Percentiles rank a stretch among this genome's conserved stretches.
Conservation (phyloP, 257 asterid species). For the Voacanga thouarsii region DNA sequence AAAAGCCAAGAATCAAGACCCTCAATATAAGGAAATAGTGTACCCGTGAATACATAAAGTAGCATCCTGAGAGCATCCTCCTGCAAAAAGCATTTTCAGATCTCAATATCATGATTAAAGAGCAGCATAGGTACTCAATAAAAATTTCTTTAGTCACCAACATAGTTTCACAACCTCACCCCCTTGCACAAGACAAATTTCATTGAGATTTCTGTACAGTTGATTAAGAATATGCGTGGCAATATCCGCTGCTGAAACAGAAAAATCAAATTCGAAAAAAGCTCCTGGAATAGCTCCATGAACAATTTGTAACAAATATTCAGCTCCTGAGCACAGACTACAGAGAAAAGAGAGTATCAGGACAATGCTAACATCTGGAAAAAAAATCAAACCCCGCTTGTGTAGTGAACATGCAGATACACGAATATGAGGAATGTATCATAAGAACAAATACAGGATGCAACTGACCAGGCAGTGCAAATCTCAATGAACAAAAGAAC, state of each 20-base stretch:
- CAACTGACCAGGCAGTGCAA: not conserved
- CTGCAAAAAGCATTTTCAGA: constrained; percentile 44
- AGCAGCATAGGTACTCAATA: constrained; percentile 12
- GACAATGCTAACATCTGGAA: constrained; percentile 14
- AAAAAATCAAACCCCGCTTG: constrained; percentile 8
- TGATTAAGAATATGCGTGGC: constrained; percentile 67
- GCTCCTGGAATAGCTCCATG: constrained; percentile 65
- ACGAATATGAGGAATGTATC: not conserved
- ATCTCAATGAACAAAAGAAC: not conserved
- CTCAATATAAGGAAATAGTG: constrained; percentile 83
- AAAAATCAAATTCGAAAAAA: constrained; percentile 43
- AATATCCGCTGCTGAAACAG: constrained; percentile 59
- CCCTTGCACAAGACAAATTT: constrained; percentile 88
- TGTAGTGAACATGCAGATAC: not conserved
- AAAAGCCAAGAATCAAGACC: constrained; percentile 95
- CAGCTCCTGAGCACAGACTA: constrained; percentile 93
- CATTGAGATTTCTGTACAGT: constrained; percentile 79
- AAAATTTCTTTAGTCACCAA: constrained; percentile 9
- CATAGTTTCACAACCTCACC: constrained; percentile 67
- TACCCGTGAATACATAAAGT: constrained; percentile 65
- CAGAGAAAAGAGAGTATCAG: constrained; percentile 30
- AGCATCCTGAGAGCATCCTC: constrained; percentile 87
- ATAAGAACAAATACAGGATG: not conserved
- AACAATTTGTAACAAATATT: constrained; percentile 76
- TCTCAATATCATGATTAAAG: constrained; percentile 15